Base-by-base conservation (phyloP, 2,329 filamentous ascomycete species). In the Fusarium subglutinans region DNA sequence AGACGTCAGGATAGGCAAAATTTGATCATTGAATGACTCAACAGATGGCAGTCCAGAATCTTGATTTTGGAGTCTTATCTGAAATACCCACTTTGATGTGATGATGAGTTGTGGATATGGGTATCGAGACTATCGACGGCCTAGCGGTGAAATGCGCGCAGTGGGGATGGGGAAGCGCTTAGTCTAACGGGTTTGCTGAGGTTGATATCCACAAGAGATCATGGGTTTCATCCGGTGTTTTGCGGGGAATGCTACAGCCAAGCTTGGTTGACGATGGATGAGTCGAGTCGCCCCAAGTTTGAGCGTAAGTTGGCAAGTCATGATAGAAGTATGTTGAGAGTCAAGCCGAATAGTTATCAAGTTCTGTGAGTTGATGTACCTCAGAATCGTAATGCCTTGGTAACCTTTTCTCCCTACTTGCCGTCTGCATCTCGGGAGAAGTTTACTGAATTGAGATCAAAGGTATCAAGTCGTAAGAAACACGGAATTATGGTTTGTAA, bases 331-430 rank as follows among this genome's bases (percentile, higher is more conserved):
- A 22, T 8, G 6, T 15, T 12, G 9, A 8, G 10, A 48, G 26
- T 3, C 14, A 14, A 48, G 14, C 6, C 9, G 10, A n/a, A 48
- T 35, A 35, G 4, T 2, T 14, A 20, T 33, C 11, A 18, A 24
- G 4, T n/a, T n/a, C 11, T 51, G 6, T 18, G 18, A 33, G 2
- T 9, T n/a, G 22, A n/a, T 10, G 4, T 3, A 18, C 10, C 30
- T 20, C 22, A 20, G 8, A 24, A 18, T 9, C 2, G 8, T 1
- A 4, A 18, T 50, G 28, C 1, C 11, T 13, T 4, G 5, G 22
- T 8, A 24, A 13, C 0, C 2, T 11, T 6, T 35, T 35, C 8
- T 35, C 33, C 33, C 33, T 35, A 35, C 15, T 35, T 35, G 33
- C 1, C 8, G 33, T 35, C 33, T 35, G 33, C 33, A 35, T 35